phyloP scores from a whole-genome alignment of 352 stramenopile species.

The Globisporangium heterothallicum region DNA sequence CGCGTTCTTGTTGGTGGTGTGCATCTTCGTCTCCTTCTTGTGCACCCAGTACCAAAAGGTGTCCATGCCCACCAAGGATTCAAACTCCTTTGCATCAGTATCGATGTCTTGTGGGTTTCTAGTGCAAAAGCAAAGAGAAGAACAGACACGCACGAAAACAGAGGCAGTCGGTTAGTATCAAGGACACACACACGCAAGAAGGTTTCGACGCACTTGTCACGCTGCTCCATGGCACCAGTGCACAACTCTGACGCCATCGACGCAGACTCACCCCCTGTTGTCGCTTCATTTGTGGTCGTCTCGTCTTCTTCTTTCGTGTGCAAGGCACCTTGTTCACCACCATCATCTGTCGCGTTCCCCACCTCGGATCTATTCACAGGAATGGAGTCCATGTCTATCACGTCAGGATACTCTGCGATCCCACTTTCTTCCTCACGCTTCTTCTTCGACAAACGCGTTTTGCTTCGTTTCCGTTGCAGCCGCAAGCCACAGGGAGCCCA shows the following conservation, averaged over 20 bases:
- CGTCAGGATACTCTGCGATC: not conserved
- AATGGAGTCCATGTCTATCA: too few species aligned
- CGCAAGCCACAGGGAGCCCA: conserved; percentile 43
- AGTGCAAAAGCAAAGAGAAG: not conserved
- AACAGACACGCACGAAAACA: too few species aligned
- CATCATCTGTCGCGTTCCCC: too few species aligned
- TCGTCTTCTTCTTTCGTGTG: too few species aligned
- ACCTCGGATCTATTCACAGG: too few species aligned
- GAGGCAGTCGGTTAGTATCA: too few species aligned
- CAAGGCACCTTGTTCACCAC: too few species aligned
- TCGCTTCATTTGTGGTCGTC: not conserved
- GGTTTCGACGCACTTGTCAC: not conserved
- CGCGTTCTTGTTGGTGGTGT: not conserved
- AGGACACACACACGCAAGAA: too few species aligned
- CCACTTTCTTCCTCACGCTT: not conserved
- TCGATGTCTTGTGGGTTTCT: not conserved
- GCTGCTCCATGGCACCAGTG: not conserved
- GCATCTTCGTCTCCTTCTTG: not conserved
- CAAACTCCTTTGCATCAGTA: not conserved
- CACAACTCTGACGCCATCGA: not conserved
- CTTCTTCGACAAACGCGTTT: not conserved
- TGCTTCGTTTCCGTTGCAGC: conserved; percentile 2
- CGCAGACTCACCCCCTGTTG: not conserved
- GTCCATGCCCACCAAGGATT: not conserved
- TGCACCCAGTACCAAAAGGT: conserved; percentile 12